Evolutionary conservation across 2,329 filamentous ascomycete genomes (phyloP).

Genomic region (Magnaporthiopsis rhizophila): DNA sequence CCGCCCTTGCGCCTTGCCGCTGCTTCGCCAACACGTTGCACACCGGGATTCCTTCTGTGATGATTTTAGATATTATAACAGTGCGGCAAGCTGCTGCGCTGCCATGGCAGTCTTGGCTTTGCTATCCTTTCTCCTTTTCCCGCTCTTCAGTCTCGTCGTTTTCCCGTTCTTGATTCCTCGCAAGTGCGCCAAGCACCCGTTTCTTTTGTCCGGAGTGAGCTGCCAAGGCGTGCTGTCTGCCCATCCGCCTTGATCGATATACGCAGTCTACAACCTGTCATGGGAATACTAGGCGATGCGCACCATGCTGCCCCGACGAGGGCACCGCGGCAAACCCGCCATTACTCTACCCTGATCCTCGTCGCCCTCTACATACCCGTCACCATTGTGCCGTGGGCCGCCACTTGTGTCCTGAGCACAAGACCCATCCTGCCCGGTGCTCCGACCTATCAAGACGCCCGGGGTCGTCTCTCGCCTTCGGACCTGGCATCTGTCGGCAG

Average conservation of each 20-base stretch:
- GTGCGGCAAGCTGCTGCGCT: not conserved
- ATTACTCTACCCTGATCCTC: not conserved
- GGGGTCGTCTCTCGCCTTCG: constrained; percentile 1
- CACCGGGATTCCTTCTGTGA: not conserved
- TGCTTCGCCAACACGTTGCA: not conserved
- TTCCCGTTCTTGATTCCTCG: too few species aligned
- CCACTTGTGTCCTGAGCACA: constrained; percentile 1
- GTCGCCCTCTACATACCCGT: not conserved
- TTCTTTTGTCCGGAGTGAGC: not conserved
- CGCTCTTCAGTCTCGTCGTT: too few species aligned
- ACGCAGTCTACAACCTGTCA: not conserved
- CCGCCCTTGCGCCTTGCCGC: not conserved
- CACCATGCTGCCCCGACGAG: not conserved
- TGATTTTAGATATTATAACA: not conserved
- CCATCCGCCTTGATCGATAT: too few species aligned
- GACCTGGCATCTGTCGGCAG: not conserved
- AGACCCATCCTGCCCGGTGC: not conserved
- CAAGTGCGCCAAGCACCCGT: too few species aligned
- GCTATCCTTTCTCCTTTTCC: not conserved
- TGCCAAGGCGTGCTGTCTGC: not conserved
- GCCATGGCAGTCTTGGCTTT: not conserved
- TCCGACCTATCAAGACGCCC: not conserved
- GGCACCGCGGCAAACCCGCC: not conserved
- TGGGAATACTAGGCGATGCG: not conserved
- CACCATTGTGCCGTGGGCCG: constrained; percentile 2